Evolutionary conservation across 768 basidiomycete genomes (phyloP).

Genomic region (Sporobolomyces pararoseus): DNA sequence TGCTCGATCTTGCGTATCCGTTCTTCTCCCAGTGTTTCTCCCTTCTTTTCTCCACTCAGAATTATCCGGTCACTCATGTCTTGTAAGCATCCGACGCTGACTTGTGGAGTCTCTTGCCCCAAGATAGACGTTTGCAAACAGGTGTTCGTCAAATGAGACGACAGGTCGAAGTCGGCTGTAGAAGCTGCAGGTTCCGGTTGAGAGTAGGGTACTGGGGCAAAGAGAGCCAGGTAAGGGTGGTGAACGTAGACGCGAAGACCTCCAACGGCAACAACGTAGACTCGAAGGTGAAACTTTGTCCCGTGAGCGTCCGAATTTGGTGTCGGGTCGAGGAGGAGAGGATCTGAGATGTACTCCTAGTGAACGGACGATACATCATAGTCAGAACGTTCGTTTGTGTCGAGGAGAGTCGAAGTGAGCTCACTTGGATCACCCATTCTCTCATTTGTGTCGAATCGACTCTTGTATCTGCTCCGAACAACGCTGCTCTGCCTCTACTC

Average conservation of each 20-base stretch:
- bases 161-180: conserved; percentile 53
- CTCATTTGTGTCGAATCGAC: conserved; percentile 81
- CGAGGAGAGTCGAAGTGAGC: not conserved
- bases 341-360: conserved; percentile 79
- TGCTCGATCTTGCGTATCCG: conserved; percentile 59
- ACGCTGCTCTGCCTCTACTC: conserved; percentile 8
- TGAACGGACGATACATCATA: too few species aligned
- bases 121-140: conserved; percentile 69
- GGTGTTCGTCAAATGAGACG: conserved; percentile 85
- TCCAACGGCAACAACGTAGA: conserved; percentile 62
- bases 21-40: conserved; percentile 46
- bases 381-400: too few species aligned
- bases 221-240: conserved; percentile 77
- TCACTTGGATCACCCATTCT: conserved; percentile 92
- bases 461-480: conserved; percentile 50
- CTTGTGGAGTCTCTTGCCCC: conserved; percentile 56
- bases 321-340: conserved; percentile 69
- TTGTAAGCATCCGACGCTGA: conserved; percentile 53
- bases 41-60: conserved; percentile 16
- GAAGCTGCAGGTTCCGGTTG: conserved; percentile 50
- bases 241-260: conserved; percentile 66
- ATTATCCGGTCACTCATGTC: conserved; percentile 48
- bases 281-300: conserved; percentile 83
- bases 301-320: conserved; percentile 10
- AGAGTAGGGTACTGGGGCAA: conserved; percentile 70